These are phyloP conservation scores for Lodderomyces orthopsilosis DNA, from an alignment of 1,139 yeast genomes.

Conservation along the genomic window DNA sequence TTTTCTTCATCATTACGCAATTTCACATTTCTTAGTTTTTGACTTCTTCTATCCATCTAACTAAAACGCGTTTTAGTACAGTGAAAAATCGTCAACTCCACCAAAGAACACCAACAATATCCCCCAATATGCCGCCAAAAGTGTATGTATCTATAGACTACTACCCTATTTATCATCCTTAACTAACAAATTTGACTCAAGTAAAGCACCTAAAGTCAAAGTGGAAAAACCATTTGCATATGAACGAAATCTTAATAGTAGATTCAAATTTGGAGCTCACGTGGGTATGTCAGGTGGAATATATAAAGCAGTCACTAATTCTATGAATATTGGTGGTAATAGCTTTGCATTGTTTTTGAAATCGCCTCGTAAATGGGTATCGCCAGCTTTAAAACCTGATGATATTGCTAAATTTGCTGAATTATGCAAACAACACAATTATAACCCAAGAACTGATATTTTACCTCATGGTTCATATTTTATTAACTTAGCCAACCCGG, in stretches of 20 bases:
- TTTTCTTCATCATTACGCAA: not conserved
- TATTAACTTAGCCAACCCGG: conserved; percentile 91
- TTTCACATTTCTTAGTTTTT: conserved; percentile 3
- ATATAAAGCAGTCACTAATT: conserved; percentile 72
- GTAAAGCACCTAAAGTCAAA: conserved; percentile 8
- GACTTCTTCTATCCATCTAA: not conserved
- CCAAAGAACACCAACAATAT: not conserved
- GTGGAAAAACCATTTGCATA: conserved; percentile 19
- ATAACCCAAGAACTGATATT: conserved; percentile 71
- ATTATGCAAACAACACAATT: conserved; percentile 59
- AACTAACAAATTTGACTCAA: not conserved
- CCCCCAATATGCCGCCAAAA: conserved; percentile 13
- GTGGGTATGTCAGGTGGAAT: conserved; percentile 73
- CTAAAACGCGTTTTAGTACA: conserved; percentile 5
- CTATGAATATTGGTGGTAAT: conserved; percentile 74
- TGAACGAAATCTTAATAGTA: conserved; percentile 20
- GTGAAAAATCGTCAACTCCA: not conserved
- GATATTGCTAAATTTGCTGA: conserved; percentile 65
- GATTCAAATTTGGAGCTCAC: conserved; percentile 75
- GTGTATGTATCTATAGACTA: conserved; percentile 11
- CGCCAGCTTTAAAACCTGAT: conserved; percentile 68
- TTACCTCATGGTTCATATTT: conserved; percentile 95
- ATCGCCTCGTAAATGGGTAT: conserved; percentile 88
- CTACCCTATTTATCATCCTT: not conserved
- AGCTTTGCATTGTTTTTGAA: conserved; percentile 89